Evolutionary conservation across 2,329 filamentous ascomycete genomes (phyloP), one percentile per base, ranked within the genome.

Genomic region (Grosmannia penicillata): DNA sequence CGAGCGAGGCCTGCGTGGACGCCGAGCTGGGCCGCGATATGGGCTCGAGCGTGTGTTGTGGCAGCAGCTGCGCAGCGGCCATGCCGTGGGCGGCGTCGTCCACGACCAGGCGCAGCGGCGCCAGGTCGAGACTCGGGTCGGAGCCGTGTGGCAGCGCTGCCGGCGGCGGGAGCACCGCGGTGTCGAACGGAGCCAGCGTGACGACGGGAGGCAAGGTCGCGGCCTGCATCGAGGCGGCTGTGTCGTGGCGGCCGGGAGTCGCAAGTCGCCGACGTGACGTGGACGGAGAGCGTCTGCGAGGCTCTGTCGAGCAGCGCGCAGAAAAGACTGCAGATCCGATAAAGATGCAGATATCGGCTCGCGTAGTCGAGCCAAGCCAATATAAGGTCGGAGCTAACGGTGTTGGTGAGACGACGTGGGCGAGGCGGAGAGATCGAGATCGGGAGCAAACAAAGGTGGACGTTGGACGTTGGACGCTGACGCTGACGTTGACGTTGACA

Each of bases 11-110:
- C 17, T 61, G 57, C 2, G 65, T 63, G 4, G 68, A 66, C 3
- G 63, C 62, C 24, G 68, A 68, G 47, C 59, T 63, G 18, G 65
- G 65, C 46, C 63, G 59, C 23, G 68, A 68, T 42, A 68, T 62
- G 15, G 63, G 57, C 44, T 73, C 68, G 30, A 62, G 51, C 9
- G 55, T 53, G 26, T n/a, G n/a, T 28, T 6, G 26, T n/a, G 10
- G 8, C 13, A 11, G 26, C 7, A 9, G 26, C 7, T 11, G 26
- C 26, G 26, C 9, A 7, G 26, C 26, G 9, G 26, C 13, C 32
- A 63, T 51, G 34, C 57, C 47, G 38, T 61, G 59, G 24, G 56
- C 46, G 40, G 56, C 58, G 46, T 70, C 66, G 49, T 70, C 38
- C 32, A 34, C 27, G 26, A 39, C 30, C 32, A 39, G 35, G 9